A percentile compares a stretch with the other conserved stretches of the same genome.
Evolutionary conservation across 441 rosid species (phyloP).

Genomic region (Metrosideros polymorpha): DNA sequence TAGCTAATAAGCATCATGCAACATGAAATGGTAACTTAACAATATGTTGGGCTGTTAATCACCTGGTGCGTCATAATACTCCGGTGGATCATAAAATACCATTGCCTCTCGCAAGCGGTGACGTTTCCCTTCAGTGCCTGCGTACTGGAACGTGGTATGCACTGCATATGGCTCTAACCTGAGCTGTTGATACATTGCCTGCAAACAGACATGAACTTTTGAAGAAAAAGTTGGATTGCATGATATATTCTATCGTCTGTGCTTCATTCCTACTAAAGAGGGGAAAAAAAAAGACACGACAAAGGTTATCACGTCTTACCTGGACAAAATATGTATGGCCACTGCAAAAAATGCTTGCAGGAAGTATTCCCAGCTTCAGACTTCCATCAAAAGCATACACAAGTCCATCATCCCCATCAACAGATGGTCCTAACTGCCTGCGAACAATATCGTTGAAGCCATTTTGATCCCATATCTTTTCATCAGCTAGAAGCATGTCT

Average conservation of each 20-base stretch:
- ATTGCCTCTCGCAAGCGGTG: conserved; percentile 90
- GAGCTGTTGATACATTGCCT: conserved; percentile 90
- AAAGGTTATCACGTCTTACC: conserved; percentile 30
- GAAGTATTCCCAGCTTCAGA: conserved; percentile 90
- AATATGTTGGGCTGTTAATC: conserved; percentile 6
- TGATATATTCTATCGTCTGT: neutral
- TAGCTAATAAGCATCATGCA: conserved; percentile 1
- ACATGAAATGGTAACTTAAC: neutral
- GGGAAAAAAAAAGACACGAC: neutral
- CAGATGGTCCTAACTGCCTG: conserved; percentile 86
- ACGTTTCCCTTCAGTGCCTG: conserved; percentile 97
- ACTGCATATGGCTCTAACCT: conserved; percentile 89
- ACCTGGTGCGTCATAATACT: conserved; percentile 85
- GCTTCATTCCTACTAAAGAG: neutral
- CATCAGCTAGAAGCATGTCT: conserved; percentile 80
- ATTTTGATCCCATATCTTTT: conserved; percentile 97
- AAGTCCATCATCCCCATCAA: conserved; percentile 71
- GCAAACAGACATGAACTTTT: neutral
- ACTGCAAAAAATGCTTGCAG: conserved; percentile 93
- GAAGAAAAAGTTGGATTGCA: neutral
- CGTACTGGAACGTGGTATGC: conserved; percentile 99
- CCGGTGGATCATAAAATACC: conserved; percentile 89
- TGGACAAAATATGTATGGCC: conserved; percentile 97
- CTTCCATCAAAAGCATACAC: conserved; percentile 89
- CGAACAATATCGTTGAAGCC: conserved; percentile 86